Conservation (phyloP, 768 basidiomycete genomes). For the Hypholoma sublateritium region DNA sequence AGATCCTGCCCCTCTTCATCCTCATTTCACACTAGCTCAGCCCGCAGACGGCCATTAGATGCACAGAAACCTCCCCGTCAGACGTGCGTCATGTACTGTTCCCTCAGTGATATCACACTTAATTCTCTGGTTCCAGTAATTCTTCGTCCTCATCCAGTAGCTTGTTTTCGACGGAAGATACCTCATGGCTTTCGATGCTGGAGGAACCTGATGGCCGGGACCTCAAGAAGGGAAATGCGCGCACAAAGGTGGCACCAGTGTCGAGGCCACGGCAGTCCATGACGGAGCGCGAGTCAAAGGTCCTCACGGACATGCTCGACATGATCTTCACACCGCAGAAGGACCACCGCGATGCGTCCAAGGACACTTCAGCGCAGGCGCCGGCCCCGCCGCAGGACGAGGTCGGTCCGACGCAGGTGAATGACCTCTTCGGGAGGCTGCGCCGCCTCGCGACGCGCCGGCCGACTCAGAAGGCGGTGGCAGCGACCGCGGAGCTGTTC, state of each 20-base stretch:
- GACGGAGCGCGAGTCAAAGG: slow-evolving; percentile 55
- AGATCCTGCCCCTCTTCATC: background rate
- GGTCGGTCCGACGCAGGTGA: slow-evolving; percentile 25
- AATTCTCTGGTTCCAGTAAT: no score
- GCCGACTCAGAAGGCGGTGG: slow-evolving; percentile 43
- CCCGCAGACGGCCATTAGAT: no score
- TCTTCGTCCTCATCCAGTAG: background rate
- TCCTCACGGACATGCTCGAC: slow-evolving; percentile 74
- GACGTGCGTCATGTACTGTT: no score
- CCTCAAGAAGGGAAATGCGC: background rate
- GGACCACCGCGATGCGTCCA: slow-evolving; percentile 20
- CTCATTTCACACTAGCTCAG: background rate
- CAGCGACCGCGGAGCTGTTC: slow-evolving; percentile 25
- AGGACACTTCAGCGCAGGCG: slow-evolving; percentile 4
- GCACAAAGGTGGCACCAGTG: background rate
- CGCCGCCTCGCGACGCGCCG: slow-evolving; percentile 53
- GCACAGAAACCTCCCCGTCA: no score
- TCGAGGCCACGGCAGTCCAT: slow-evolving; percentile 13
- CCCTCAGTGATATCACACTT: no score
- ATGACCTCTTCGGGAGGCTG: slow-evolving; percentile 56
- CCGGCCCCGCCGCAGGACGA: background rate
- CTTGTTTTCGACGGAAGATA: background rate
- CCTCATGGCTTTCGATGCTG: background rate
- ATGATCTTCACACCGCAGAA: slow-evolving; percentile 54
- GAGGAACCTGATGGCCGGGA: background rate